phyloP scores from a whole-genome alignment of 495 filamentous ascomycete species.

The Poronia punctata region DNA sequence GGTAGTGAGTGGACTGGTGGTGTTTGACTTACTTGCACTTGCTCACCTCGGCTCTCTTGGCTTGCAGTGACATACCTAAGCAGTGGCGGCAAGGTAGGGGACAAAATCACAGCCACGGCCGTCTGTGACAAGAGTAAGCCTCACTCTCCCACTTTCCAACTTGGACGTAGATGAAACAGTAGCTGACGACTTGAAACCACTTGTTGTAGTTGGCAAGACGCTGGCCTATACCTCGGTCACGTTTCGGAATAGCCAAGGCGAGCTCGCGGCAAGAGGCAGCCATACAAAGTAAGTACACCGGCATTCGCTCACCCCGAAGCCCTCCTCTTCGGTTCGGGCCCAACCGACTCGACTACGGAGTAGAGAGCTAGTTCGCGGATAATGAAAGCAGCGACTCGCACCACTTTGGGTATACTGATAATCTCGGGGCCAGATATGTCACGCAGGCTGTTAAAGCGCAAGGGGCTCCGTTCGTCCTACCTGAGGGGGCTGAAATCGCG shows the following conservation, averaged over 20 bases:
- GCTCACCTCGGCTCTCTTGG: too few relatives aligned
- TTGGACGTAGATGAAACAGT: neutral
- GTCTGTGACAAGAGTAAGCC: constrained; percentile 77
- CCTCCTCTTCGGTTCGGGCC: too few relatives aligned
- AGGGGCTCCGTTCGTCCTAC: neutral
- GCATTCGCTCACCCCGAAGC: too few relatives aligned
- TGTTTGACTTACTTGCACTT: too few relatives aligned
- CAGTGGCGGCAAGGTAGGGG: constrained; percentile 75
- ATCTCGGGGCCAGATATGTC: constrained; percentile 17
- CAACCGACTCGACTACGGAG: too few relatives aligned
- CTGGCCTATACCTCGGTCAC: constrained; percentile 80
- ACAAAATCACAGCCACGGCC: constrained; percentile 61
- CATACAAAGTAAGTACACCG: constrained; percentile 76
- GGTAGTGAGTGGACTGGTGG: too few relatives aligned
- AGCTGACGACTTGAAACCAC: neutral
- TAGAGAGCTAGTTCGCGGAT: too few relatives aligned
- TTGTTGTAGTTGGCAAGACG: constrained; percentile 87
- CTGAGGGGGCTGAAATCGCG: neutral
- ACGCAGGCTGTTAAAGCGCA: constrained; percentile 3
- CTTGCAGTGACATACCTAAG: constrained; percentile 80
- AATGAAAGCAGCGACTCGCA: too few relatives aligned
- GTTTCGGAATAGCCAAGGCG: constrained; percentile 69
- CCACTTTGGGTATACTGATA: too few relatives aligned
- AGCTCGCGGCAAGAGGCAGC: constrained; percentile 80
- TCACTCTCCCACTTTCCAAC: neutral